These are phyloP conservation scores for Geotrichum bryndzae DNA, from an alignment of 1,139 yeast genomes.

Conservation along the genomic window DNA sequence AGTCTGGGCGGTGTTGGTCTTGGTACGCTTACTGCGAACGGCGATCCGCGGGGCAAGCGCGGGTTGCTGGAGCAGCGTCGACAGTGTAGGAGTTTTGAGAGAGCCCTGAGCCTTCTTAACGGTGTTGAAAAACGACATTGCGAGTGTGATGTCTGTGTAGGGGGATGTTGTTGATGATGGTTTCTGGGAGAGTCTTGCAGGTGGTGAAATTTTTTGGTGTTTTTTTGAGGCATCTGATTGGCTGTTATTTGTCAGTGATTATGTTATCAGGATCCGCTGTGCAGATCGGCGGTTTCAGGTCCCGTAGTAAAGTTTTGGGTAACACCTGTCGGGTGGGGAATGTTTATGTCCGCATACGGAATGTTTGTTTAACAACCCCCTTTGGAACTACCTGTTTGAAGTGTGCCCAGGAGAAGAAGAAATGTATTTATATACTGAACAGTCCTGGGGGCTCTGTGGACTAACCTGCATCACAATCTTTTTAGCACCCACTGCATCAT, in stretches of 20 bases:
- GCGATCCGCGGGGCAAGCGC: conserved; percentile 9
- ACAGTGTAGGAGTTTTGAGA: conserved; percentile 1
- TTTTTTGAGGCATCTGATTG: background rate
- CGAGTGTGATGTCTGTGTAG: background rate
- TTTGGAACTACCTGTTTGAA: background rate
- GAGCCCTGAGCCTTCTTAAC: conserved; percentile 1
- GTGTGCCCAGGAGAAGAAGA: background rate
- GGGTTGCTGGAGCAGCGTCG: background rate
- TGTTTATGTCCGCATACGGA: background rate
- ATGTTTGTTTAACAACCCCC: background rate
- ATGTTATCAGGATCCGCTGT: background rate
- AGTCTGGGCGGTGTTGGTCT: conserved; percentile 37
- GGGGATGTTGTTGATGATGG: background rate
- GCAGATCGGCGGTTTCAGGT: background rate
- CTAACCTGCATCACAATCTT: background rate
- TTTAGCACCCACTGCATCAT: background rate
- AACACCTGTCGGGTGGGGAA: background rate
- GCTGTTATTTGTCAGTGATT: background rate
- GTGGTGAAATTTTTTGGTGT: background rate
- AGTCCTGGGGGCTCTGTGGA: background rate
- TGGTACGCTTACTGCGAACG: conserved; percentile 42
- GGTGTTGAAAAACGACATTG: conserved; percentile 7
- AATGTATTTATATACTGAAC: background rate
- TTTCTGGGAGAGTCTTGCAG: background rate
- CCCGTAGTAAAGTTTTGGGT: background rate